phyloP scores from a whole-genome alignment of 345 rosid genomes.

The Capsella bursapastoris region DNA sequence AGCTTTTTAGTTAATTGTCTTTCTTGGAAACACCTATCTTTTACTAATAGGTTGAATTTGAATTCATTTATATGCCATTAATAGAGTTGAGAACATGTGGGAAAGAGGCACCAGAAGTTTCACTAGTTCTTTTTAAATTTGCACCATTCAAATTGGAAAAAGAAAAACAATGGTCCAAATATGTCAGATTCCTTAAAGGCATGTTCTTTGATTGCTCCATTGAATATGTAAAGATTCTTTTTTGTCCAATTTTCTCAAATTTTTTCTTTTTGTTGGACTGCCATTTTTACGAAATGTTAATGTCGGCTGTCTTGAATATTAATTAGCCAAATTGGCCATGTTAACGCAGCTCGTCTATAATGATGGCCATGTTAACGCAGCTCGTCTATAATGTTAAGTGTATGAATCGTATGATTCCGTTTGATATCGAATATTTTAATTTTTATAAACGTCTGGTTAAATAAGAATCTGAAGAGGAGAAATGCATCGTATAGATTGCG shows the following conservation, averaged over 20 bases:
- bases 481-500: too few species aligned
- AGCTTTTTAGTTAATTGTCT: conserved; percentile 21
- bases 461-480: too few species aligned
- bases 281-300: not conserved
- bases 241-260: not conserved
- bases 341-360: not conserved
- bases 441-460: not conserved
- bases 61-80: conserved; percentile 18
- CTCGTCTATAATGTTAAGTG: not conserved
- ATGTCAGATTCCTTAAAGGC: conserved; percentile 30
- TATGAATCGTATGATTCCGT: not conserved
- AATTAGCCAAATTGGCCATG: not conserved
- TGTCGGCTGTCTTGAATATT: not conserved
- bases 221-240: not conserved
- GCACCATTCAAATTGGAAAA: conserved; percentile 1
- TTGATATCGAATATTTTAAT: not conserved
- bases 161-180: conserved; percentile 29
- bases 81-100: conserved; percentile 23
- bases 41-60: not conserved
- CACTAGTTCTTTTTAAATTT: not conserved
- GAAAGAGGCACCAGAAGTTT: not conserved
- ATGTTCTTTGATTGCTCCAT: conserved; percentile 23
- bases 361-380: not conserved
- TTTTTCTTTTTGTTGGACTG: not conserved
- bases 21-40: conserved; percentile 11